Percentiles rank a stretch among this genome's conserved stretches.
Evolutionary conservation across 345 rosid genomes (phyloP).

Genomic region (Kandelia obovata): DNA sequence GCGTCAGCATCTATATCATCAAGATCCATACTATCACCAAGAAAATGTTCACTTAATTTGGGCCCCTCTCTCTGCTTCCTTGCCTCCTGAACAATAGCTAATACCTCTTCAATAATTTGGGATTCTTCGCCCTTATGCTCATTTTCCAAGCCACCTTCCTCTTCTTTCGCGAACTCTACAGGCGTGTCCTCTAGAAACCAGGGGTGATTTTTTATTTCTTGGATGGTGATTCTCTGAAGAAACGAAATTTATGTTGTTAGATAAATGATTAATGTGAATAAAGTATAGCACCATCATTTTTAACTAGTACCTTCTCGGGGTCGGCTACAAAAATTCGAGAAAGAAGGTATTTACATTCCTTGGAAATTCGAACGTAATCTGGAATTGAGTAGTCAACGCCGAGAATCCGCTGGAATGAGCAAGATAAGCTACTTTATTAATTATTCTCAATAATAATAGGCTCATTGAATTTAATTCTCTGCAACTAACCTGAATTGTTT

Average conservation of each 20-base stretch:
- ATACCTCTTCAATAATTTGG: constrained; percentile 19
- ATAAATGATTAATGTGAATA: neutral
- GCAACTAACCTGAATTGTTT: constrained; percentile 18
- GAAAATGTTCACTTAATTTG: neutral
- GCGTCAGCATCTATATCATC: constrained; percentile 57
- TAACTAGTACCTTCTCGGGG: constrained; percentile 60
- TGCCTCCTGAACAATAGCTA: constrained; percentile 22
- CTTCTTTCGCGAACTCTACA: constrained; percentile 13
- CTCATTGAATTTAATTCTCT: neutral
- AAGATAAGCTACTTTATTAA: neutral
- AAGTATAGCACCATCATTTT: neutral
- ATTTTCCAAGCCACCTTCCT: neutral
- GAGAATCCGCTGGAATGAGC: constrained; percentile 67
- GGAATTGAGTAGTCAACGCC: constrained; percentile 87
- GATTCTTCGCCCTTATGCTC: constrained; percentile 7
- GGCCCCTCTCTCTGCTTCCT: constrained; percentile 9
- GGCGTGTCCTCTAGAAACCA: constrained; percentile 26
- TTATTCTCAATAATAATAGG: neutral
- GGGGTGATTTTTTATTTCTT: constrained; percentile 23
- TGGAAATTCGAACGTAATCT: constrained; percentile 70
- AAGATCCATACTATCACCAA: constrained; percentile 47
- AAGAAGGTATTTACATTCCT: constrained; percentile 72
- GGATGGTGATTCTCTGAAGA: constrained; percentile 22
- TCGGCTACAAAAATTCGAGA: constrained; percentile 77
- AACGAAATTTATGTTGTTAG: neutral